These are phyloP conservation scores for Xylariales sp. DNA, from an alignment of 2,329 filamentous ascomycete genomes.

Conservation along the genomic window DNA sequence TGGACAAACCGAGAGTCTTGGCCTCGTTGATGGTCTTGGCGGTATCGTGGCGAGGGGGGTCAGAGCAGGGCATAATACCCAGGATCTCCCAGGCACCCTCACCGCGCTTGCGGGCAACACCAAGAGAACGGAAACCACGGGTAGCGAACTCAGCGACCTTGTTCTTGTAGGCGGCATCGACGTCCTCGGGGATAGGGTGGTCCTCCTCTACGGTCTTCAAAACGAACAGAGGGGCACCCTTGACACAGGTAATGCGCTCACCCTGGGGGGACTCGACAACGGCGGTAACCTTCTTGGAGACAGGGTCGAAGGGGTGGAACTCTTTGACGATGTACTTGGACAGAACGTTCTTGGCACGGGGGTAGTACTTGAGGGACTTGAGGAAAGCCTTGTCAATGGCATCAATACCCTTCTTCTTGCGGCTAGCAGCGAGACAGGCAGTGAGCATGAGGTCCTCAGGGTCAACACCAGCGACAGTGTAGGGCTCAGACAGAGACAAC, in stretches of 20 bases:
- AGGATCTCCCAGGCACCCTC: slow-evolving; percentile 84
- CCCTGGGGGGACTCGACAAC: slow-evolving; percentile 79
- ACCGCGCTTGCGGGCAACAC: slow-evolving; percentile 85
- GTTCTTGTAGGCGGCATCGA: slow-evolving; percentile 85
- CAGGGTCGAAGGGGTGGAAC: slow-evolving; percentile 86
- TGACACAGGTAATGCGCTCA: slow-evolving; percentile 82
- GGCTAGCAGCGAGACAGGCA: slow-evolving; percentile 79
- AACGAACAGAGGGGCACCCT: slow-evolving; percentile 85
- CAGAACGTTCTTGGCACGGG: slow-evolving; percentile 73
- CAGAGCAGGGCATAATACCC: slow-evolving; percentile 91
- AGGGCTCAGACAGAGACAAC: slow-evolving; percentile 81
- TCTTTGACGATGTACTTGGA: slow-evolving; percentile 81
- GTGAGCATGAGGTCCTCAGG: slow-evolving; percentile 88
- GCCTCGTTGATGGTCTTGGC: slow-evolving; percentile 87
- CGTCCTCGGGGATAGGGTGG: slow-evolving; percentile 69
- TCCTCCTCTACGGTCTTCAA: slow-evolving; percentile 85
- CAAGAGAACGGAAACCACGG: slow-evolving; percentile 90
- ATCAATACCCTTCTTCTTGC: slow-evolving; percentile 95
- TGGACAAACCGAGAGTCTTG: slow-evolving; percentile 79
- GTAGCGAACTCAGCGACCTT: slow-evolving; percentile 88
- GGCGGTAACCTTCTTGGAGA: slow-evolving; percentile 88
- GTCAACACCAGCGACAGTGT: slow-evolving; percentile 76
- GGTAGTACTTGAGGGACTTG: slow-evolving; percentile 78
- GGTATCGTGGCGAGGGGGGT: slow-evolving; percentile 87
- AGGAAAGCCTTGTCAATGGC: slow-evolving; percentile 94